Evolutionary conservation across 768 basidiomycete species (phyloP).

Genomic region (Roridomyces roridus): DNA sequence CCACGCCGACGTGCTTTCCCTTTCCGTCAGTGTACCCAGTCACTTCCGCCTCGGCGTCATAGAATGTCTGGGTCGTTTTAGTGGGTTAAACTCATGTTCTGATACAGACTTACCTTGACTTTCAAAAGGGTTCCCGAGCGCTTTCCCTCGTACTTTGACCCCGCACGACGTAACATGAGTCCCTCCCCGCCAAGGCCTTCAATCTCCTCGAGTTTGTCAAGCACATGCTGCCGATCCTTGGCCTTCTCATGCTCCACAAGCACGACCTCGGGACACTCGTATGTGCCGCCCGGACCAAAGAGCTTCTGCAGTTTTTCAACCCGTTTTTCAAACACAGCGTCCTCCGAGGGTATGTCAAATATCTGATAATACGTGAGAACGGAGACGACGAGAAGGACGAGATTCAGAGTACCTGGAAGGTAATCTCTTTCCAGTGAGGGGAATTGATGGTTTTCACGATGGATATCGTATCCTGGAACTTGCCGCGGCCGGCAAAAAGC

Average conservation of each 20-base stretch:
- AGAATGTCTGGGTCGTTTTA: conserved; percentile 48
- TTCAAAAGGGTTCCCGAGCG: conserved; percentile 58
- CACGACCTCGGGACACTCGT: conserved; percentile 47
- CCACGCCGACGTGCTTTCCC: conserved; percentile 54
- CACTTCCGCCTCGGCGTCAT: conserved; percentile 65
- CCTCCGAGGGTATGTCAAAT: conserved; percentile 61
- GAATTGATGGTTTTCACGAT: conserved; percentile 65
- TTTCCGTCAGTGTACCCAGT: conserved; percentile 63
- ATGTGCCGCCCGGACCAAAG: conserved; percentile 54
- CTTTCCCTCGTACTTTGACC: conserved; percentile 55
- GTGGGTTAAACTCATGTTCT: not conserved
- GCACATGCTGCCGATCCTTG: conserved; percentile 53
- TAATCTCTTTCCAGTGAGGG: conserved; percentile 60
- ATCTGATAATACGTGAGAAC: conserved; percentile 40
- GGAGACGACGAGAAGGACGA: not conserved
- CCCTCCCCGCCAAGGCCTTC: conserved; percentile 64
- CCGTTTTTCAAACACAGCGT: conserved; percentile 58
- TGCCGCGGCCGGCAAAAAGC: conserved; percentile 60
- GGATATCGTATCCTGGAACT: conserved; percentile 64
- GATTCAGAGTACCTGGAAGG: conserved; percentile 55
- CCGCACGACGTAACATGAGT: conserved; percentile 59
- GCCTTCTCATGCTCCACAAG: conserved; percentile 57
- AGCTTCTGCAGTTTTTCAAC: conserved; percentile 47
- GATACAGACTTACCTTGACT: conserved; percentile 49
- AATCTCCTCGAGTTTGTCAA: conserved; percentile 59